Base-by-base conservation (phyloP, 768 basidiomycete species). In the Mycena metata region DNA sequence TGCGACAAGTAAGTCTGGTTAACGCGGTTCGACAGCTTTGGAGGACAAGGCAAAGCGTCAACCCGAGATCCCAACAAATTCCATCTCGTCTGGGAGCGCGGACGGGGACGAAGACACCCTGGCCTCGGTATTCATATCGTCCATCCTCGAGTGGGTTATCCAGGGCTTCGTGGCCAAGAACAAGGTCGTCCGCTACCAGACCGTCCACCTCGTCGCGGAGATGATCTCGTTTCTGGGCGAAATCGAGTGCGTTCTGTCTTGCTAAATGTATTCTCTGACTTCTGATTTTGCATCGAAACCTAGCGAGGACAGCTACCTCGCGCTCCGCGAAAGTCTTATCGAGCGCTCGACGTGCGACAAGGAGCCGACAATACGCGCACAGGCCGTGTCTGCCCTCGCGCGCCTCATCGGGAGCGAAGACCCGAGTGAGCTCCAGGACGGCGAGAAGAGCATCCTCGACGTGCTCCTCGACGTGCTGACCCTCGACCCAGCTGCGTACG, bases 101-200 rank as follows among this genome's bases (percentile, higher is more conserved):
- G 83, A 87, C 13, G 88, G 36, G 36, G 36, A 90, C 19, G 90
- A 92, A 24, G 91, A 94, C 5, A 92, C 91, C 0, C 79, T 90
- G 0, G 85, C 89, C 0, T 85, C 93, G 0, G 84, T 94, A 68
- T 93, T 96, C 74, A 82, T 91, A 2, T 79, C 86, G 5, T 84
- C 88, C 45, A 80, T 96, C 10, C 81, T 96, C 47, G 86, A 86
- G 54, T 94, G 90, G 82, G 79, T 98, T 24, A 80, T 96, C 64
- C 86, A 89, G 70, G 96, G 96, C 3, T 96, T 96, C 79, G 74
- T 84, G 5, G 95, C 96, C 1, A 98, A 98, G 79, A 95, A 97
- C 83, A 99, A 98, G 83, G 85, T 86, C 51, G 91, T 93, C 24
- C 88, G 96, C 17, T 96, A 91, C 74, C 89, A 96, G 35, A 89